Evolutionary conservation across 495 filamentous ascomycete species (phyloP).

Genomic region (Pyrenula aspistea): DNA sequence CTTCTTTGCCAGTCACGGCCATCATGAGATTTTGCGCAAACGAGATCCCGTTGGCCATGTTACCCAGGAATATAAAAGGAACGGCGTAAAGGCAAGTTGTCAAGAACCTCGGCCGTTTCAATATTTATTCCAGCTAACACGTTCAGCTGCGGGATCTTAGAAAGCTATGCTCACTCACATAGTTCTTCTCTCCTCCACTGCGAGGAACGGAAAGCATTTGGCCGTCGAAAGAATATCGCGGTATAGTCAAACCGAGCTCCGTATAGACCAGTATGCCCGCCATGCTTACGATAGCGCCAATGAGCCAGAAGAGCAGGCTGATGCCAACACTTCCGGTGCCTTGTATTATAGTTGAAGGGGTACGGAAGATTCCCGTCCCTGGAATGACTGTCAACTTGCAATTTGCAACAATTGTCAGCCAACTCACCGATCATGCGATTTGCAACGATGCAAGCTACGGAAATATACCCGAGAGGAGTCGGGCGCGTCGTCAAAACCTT

Average conservation of each 20-base stretch:
- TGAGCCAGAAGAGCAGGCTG: conserved; percentile 25
- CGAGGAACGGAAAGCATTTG: conserved; percentile 22
- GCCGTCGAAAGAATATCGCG: conserved; percentile 20
- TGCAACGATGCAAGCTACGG: conserved; percentile 7
- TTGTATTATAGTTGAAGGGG: conserved; percentile 18
- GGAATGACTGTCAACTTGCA: background rate
- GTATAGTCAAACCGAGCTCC: conserved; percentile 31
- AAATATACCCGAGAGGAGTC: conserved; percentile 1
- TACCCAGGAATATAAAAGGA: conserved; percentile 35
- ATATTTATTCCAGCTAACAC: conserved; percentile 31
- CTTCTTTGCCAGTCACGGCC: conserved; percentile 9
- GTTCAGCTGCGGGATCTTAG: background rate
- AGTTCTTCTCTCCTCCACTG: conserved; percentile 40
- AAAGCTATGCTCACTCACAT: conserved; percentile 19
- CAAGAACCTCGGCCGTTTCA: conserved; percentile 17
- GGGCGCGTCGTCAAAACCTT: background rate
- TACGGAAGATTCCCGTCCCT: conserved; percentile 26
- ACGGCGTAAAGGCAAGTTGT: conserved; percentile 33
- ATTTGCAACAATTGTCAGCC: conserved; percentile 1
- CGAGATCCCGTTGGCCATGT: conserved; percentile 33
- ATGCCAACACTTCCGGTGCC: conserved; percentile 23
- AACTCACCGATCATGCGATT: conserved; percentile 12
- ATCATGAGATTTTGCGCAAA: conserved; percentile 26
- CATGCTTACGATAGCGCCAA: conserved; percentile 19
- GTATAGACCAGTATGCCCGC: conserved; percentile 25